Evolutionary conservation across 192 early-diverging fungal species (phyloP).

Genomic region (Podila epigama): DNA sequence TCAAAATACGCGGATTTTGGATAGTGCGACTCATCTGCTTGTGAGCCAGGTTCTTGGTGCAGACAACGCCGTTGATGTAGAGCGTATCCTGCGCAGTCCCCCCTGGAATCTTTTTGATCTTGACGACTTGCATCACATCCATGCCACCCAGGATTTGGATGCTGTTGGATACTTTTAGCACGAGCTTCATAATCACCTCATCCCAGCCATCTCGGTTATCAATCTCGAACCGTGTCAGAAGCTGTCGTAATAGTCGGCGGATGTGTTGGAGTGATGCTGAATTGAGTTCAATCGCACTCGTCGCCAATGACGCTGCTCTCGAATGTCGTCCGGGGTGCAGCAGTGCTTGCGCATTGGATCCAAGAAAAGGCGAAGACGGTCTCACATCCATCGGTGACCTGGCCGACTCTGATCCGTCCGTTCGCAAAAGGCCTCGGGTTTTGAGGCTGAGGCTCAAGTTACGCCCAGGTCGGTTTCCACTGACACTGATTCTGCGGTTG

Average conservation of each 20-base stretch:
- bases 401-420: conserved; percentile 45
- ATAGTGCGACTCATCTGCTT: conserved; percentile 83
- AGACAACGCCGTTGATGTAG: conserved; percentile 92
- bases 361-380: conserved; percentile 42
- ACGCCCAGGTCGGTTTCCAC: conserved; percentile 38
- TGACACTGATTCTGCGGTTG: conserved; percentile 57
- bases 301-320: conserved; percentile 38
- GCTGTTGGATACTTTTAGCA: conserved; percentile 73
- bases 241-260: conserved; percentile 71
- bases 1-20: conserved; percentile 78
- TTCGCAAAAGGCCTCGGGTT: conserved; percentile 36
- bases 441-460: conserved; percentile 49
- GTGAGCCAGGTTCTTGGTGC: conserved; percentile 91
- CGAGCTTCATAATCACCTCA: conserved; percentile 71
- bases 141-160: conserved; percentile 68
- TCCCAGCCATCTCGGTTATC: conserved; percentile 66
- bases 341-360: conserved; percentile 10
- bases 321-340: conserved; percentile 23
- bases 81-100: conserved; percentile 78
- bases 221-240: conserved; percentile 72
- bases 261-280: conserved; percentile 72
- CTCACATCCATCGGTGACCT: conserved; percentile 46
- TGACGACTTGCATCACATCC: conserved; percentile 90
- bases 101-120: conserved; percentile 95
- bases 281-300: conserved; percentile 62